Conservation (phyloP, 2,329 filamentous ascomycete genomes). For the Scedosporium dehoogii region DNA sequence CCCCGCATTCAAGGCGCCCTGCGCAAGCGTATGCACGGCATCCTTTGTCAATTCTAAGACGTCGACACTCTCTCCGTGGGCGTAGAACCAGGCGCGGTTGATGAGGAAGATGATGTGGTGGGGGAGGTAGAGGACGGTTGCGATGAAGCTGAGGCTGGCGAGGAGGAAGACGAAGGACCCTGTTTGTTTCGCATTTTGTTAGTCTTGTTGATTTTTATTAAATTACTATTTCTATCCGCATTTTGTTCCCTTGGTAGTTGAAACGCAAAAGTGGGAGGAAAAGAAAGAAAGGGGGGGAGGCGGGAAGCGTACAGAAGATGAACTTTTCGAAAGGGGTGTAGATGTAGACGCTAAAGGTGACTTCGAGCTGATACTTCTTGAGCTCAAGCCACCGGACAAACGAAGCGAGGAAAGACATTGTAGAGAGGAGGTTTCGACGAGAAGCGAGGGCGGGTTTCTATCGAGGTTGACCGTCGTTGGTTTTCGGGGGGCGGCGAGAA, state of each 20-base stretch:
- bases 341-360: constrained; percentile 96
- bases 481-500: neutral
- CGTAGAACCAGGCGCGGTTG: constrained; percentile 88
- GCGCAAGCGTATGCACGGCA: constrained; percentile 19
- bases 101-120: constrained; percentile 78
- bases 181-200: constrained; percentile 25
- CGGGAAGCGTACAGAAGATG: constrained; percentile 77
- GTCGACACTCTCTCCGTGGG: constrained; percentile 65
- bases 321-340: constrained; percentile 93
- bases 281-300: neutral
- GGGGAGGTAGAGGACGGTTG: constrained; percentile 83
- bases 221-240: neutral
- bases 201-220: neutral
- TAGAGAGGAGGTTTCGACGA: neutral
- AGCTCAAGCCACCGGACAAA: constrained; percentile 80
- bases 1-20: constrained; percentile 22
- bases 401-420: constrained; percentile 31
- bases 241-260: neutral
- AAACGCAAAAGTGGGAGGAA: neutral
- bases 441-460: neutral
- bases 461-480: no score
- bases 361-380: constrained; percentile 97
- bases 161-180: constrained; percentile 90
- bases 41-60: constrained; percentile 36
- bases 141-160: constrained; percentile 75